Conservation (phyloP, 257 asterid species). For the Capsicum pubescens region DNA sequence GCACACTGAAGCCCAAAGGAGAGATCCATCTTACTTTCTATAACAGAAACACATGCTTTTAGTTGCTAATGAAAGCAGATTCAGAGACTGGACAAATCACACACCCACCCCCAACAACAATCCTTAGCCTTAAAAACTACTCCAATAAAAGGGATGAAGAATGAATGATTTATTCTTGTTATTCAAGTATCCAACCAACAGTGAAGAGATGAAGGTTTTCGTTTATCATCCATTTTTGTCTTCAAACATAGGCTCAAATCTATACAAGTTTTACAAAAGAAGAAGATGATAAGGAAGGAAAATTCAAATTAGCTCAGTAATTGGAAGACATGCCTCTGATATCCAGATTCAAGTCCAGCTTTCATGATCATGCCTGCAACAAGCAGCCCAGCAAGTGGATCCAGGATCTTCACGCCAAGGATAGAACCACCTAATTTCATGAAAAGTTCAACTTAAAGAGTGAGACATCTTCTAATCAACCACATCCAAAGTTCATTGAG, state of each 20-base stretch:
- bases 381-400: slow-evolving; percentile 94
- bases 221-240: slow-evolving; percentile 4
- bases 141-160: slow-evolving; percentile 1
- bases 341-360: slow-evolving; percentile 92
- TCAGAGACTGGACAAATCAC: slow-evolving; percentile 16
- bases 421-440: slow-evolving; percentile 78
- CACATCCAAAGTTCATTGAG: slow-evolving; percentile 11
- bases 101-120: neutral
- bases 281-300: neutral
- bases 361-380: slow-evolving; percentile 94
- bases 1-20: neutral
- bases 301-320: slow-evolving; percentile 15
- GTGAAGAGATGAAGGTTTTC: neutral
- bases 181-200: slow-evolving; percentile 8
- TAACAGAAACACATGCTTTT: neutral
- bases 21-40: slow-evolving; percentile 8
- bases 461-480: slow-evolving; percentile 25
- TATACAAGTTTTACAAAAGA: slow-evolving; percentile 4
- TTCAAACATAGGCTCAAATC: neutral
- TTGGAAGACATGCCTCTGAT: slow-evolving; percentile 66
- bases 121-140: slow-evolving; percentile 10
- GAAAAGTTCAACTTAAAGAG: slow-evolving; percentile 25
- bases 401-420: slow-evolving; percentile 86
- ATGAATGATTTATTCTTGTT: neutral
- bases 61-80: neutral